These are phyloP conservation scores for Ophiostoma sp. DNA, from an alignment of 2,329 filamentous ascomycete genomes.

Conservation along the genomic window DNA sequence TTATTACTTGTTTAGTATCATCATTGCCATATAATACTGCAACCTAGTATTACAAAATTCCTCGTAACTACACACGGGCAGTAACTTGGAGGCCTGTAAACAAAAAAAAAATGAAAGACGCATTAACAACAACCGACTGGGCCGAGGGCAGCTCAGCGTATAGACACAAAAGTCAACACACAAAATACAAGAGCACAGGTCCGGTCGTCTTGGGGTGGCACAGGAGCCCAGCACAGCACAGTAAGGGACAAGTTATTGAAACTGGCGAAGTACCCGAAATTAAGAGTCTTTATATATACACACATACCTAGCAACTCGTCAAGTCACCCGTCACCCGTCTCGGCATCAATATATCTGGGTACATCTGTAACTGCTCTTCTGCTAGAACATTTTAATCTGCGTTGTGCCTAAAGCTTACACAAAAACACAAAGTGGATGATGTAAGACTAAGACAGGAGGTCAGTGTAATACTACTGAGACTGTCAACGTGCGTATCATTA, in stretches of 20 bases:
- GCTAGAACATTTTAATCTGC: background rate
- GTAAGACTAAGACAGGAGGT: background rate
- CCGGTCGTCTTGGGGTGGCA: too few species aligned
- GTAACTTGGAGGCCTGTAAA: background rate
- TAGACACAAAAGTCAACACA: background rate
- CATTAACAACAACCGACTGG: background rate
- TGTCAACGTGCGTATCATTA: background rate
- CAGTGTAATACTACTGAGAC: background rate
- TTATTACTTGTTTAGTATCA: background rate
- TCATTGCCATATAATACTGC: too few species aligned
- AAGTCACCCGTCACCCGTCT: background rate
- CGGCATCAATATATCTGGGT: background rate
- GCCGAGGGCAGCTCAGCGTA: background rate
- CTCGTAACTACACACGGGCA: background rate
- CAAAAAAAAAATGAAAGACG: background rate
- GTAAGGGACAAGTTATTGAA: background rate
- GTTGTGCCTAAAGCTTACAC: background rate
- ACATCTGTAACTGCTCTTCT: background rate
- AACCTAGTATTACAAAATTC: too few species aligned
- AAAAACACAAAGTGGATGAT: background rate
- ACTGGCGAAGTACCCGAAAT: background rate
- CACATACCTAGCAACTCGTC: background rate
- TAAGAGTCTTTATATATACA: background rate
- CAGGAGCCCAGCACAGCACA: background rate
- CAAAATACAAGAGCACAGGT: too few species aligned